These are phyloP conservation scores for Lumnitzera littorea DNA, from an alignment of 345 rosid species.

Conservation along the genomic window DNA sequence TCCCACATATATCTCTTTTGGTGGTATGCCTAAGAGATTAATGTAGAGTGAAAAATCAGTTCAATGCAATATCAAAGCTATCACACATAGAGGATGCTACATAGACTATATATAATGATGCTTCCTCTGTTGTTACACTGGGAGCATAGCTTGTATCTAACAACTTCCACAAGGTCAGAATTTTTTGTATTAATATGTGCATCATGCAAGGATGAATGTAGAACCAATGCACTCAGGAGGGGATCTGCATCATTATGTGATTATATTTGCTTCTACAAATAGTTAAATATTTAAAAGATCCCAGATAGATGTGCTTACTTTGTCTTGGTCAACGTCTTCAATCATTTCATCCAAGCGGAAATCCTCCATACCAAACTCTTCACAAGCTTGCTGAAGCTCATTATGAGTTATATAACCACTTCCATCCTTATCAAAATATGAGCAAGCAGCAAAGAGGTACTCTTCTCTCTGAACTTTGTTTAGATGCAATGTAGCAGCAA, in stretches of 20 bases:
- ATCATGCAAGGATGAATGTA: too few species aligned
- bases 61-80: too few species aligned
- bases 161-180: too few species aligned
- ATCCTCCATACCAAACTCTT: conserved; percentile 62
- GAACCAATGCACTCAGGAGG: too few species aligned
- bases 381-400: conserved; percentile 82
- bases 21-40: too few species aligned
- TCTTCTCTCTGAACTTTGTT: conserved; percentile 85
- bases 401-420: conserved; percentile 89
- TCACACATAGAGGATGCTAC: too few species aligned
- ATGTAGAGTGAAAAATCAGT: too few species aligned
- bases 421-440: conserved; percentile 86
- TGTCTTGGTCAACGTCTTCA: conserved; percentile 76
- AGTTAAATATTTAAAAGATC: neutral
- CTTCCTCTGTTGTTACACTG: too few species aligned
- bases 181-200: too few species aligned
- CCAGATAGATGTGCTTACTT: conserved; percentile 27
- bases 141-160: too few species aligned
- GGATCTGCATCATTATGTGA: neutral
- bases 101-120: too few species aligned
- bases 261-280: neutral
- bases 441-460: conserved; percentile 74
- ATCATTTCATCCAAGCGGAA: conserved; percentile 59
- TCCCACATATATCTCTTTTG: too few species aligned
- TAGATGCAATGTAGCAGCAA: conserved; percentile 89